These are phyloP conservation scores for Cryomyces minteri DNA, from an alignment of 495 filamentous ascomycete species.

Conservation along the genomic window DNA sequence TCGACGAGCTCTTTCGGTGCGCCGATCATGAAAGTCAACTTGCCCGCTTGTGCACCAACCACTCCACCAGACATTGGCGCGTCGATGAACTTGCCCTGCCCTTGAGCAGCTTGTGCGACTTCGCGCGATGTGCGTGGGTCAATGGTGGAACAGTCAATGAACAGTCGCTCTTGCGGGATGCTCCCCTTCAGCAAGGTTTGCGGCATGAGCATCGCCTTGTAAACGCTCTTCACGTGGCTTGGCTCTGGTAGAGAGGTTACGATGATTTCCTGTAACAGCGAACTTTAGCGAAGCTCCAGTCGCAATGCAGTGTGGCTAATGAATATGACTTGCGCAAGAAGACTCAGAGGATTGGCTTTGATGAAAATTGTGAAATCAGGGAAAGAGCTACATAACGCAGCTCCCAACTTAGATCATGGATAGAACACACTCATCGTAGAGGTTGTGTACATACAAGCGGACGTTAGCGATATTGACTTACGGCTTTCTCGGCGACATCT, in stretches of 20 bases:
- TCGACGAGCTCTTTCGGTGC: constrained; percentile 5
- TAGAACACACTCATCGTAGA: constrained; percentile 17
- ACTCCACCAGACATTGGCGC: constrained; percentile 28
- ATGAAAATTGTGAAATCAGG: constrained; percentile 11
- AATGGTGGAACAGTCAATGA: constrained; percentile 16
- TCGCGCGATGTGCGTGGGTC: constrained; percentile 7
- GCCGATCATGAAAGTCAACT: constrained; percentile 13
- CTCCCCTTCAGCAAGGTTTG: constrained; percentile 16
- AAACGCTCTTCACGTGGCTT: constrained; percentile 14
- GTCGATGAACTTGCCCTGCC: constrained; percentile 12
- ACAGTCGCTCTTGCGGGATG: constrained; percentile 2
- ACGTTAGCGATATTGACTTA: constrained; percentile 11
- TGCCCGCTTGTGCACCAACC: constrained; percentile 15
- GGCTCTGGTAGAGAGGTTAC: constrained; percentile 15
- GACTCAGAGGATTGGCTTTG: constrained; percentile 21
- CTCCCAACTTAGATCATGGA: constrained; percentile 22
- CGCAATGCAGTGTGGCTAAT: not conserved
- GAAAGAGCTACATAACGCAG: constrained; percentile 7
- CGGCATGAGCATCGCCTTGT: constrained; percentile 11
- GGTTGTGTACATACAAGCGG: not conserved
- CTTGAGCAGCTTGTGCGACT: constrained; percentile 2
- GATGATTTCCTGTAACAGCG: constrained; percentile 9
- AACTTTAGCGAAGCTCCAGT: not conserved
- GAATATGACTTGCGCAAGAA: not conserved
- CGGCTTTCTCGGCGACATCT: constrained; percentile 21